Conservation (phyloP, 169 alveolate species). For the Nephromyces sp. region DNA sequence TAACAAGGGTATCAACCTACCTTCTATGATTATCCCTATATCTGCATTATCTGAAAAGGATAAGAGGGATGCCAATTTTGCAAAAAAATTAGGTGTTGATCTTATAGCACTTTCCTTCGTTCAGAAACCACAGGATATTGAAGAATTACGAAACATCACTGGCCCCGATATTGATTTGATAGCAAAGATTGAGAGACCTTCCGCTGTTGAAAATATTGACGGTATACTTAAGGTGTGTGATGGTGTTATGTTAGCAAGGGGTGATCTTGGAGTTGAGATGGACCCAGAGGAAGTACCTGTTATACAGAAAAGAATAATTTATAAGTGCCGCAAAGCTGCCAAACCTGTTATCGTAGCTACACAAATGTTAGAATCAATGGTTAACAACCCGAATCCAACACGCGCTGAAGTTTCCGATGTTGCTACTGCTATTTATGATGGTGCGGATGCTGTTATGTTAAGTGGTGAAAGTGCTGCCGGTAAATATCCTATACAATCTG, state of each 20-base stretch:
- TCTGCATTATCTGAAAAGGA: conserved; percentile 59
- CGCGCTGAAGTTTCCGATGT: conserved; percentile 97
- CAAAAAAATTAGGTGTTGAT: conserved; percentile 58
- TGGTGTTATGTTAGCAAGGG: conserved; percentile 96
- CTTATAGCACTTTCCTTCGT: conserved; percentile 81
- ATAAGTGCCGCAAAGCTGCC: conserved; percentile 62
- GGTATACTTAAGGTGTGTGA: conserved; percentile 79
- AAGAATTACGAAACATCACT: conserved; percentile 53
- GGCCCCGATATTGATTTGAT: conserved; percentile 83
- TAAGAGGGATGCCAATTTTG: conserved; percentile 40
- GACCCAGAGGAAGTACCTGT: conserved; percentile 83
- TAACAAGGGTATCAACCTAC: conserved; percentile 68
- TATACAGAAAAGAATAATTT: conserved; percentile 81
- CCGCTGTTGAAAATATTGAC: conserved; percentile 80
- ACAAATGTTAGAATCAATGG: conserved; percentile 93
- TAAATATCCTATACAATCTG: conserved; percentile 57
- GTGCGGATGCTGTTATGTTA: conserved; percentile 86
- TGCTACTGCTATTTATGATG: conserved; percentile 90
- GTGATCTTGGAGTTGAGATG: conserved; percentile 93
- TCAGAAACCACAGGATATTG: conserved; percentile 56
- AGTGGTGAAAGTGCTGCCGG: conserved; percentile 81
- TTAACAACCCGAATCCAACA: conserved; percentile 84
- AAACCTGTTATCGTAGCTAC: conserved; percentile 93
- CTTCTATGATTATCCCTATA: conserved; percentile 54
- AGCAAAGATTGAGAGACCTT: conserved; percentile 89